Evolutionary conservation across 441 rosid species (phyloP).

Genomic region (Eruca vesicaria): DNA sequence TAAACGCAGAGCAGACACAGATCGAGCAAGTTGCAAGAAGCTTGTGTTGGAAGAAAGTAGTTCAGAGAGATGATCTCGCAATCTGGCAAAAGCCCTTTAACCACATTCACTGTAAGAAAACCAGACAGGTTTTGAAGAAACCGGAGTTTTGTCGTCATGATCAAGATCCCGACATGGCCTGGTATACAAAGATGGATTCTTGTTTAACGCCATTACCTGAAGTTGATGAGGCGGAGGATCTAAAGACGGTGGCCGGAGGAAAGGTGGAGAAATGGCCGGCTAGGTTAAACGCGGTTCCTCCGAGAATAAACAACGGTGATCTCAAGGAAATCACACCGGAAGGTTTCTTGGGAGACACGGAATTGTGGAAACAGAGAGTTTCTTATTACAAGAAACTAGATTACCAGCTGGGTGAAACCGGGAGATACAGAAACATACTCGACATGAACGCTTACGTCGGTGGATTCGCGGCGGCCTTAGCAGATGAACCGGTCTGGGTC

Average conservation of each 20-base stretch:
- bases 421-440: constrained; percentile 58
- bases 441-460: constrained; percentile 65
- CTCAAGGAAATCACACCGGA: constrained; percentile 41
- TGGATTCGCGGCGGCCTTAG: constrained; percentile 58
- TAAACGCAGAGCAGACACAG: constrained; percentile 45
- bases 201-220: constrained; percentile 63
- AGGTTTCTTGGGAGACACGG: constrained; percentile 36
- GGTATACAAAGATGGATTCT: constrained; percentile 60
- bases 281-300: constrained; percentile 52
- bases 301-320: constrained; percentile 45
- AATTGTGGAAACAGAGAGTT: constrained; percentile 53
- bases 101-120: constrained; percentile 53
- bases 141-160: constrained; percentile 51
- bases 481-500: constrained; percentile 56
- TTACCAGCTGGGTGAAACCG: constrained; percentile 44
- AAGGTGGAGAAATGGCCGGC: constrained; percentile 52
- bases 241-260: constrained; percentile 51
- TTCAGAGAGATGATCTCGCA: constrained; percentile 53
- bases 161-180: constrained; percentile 60
- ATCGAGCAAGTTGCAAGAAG: constrained; percentile 51
- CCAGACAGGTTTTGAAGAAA: constrained; percentile 44
- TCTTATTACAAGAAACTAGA: constrained; percentile 50
- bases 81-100: constrained; percentile 69
- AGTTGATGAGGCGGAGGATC: constrained; percentile 35
- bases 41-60: constrained; percentile 65